phyloP scores from a whole-genome alignment of 2,329 filamentous ascomycete species.

The Helotiales sp. region DNA sequence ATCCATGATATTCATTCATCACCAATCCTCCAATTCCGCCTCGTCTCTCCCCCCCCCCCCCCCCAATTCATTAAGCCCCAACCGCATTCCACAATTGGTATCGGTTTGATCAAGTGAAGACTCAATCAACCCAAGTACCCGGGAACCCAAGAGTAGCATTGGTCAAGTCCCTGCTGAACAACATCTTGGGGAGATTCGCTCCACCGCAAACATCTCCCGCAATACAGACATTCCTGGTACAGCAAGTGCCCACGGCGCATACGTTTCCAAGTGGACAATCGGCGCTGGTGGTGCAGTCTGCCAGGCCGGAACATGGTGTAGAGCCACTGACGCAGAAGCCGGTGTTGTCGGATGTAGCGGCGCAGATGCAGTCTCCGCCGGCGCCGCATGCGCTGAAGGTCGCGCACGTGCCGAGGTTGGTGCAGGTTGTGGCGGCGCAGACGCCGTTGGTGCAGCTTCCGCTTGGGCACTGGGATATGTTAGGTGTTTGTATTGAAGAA shows the following conservation, averaged over 20 bases:
- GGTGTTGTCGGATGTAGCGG: not conserved
- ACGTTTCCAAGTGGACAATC: not conserved
- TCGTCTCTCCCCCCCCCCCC: too few relatives aligned
- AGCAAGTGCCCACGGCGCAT: not conserved
- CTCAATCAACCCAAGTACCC: not conserved
- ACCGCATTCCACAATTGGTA: not conserved
- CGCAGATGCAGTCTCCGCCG: not conserved
- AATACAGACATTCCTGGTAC: not conserved
- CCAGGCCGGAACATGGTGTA: not conserved
- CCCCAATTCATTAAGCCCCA: too few relatives aligned
- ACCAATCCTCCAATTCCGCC: too few relatives aligned
- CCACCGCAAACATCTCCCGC: not conserved
- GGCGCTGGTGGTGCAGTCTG: not conserved
- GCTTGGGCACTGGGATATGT: not conserved
- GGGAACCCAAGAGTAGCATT: not conserved
- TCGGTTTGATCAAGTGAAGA: not conserved
- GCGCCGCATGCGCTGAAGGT: not conserved
- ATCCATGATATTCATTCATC: too few relatives aligned
- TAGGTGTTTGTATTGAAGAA: not conserved
- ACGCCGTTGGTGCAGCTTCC: constrained; percentile 1
- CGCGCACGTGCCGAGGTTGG: not conserved
- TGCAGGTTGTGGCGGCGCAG: not conserved
- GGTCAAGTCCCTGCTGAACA: not conserved
- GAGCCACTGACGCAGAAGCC: not conserved
- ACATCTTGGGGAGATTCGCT: too few relatives aligned